A percentile compares a stretch with the other conserved stretches of the same genome.
Conservation (phyloP, 1,284 basidiomycete genomes). For the Trichosporon sp. region DNA sequence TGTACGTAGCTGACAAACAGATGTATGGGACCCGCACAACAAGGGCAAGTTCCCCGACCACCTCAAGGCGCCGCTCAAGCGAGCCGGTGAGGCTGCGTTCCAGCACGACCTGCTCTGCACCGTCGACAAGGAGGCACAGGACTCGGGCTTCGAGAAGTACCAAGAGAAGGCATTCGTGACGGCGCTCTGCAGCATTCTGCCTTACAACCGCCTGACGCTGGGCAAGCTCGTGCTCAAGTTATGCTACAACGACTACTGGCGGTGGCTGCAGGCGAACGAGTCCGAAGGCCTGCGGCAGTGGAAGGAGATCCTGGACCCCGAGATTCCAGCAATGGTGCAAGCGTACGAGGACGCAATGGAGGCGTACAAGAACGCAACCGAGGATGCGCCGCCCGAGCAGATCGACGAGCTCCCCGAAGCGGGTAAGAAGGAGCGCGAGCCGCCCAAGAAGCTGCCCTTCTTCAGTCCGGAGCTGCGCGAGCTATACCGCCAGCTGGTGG, state of each 20-base stretch:
- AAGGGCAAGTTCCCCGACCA: slow-evolving; percentile 83
- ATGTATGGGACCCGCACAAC: slow-evolving; percentile 37
- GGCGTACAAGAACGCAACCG: slow-evolving; percentile 4
- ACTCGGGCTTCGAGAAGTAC: slow-evolving; percentile 12
- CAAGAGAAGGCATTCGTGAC: slow-evolving; percentile 31
- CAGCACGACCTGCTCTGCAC: slow-evolving; percentile 52
- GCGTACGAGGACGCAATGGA: slow-evolving; percentile 6
- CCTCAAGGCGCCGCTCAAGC: slow-evolving; percentile 66
- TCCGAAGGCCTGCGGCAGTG: slow-evolving; percentile 23
- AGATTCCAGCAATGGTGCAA: slow-evolving; percentile 11
- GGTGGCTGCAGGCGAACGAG: slow-evolving; percentile 32
- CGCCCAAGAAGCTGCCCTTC: slow-evolving; percentile 27
- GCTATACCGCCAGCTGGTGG: slow-evolving; percentile 38
- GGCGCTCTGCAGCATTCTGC: slow-evolving; percentile 32
- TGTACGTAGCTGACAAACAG: slow-evolving; percentile 9
- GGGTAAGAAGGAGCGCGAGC: slow-evolving; percentile 17
- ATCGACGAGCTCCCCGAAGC: slow-evolving; percentile 5
- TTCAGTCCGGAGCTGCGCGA: slow-evolving; percentile 37
- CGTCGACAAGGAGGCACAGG: slow-evolving; percentile 22
- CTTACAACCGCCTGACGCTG: slow-evolving; percentile 46
- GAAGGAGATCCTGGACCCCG: slow-evolving; percentile 20
- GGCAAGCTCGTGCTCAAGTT: slow-evolving; percentile 39
- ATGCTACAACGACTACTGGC: slow-evolving; percentile 28
- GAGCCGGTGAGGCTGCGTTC: slow-evolving; percentile 72
- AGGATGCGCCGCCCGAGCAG: slow-evolving; percentile 10